These are phyloP conservation scores for Tetrapisispora nanseiensis DNA, from an alignment of 805 yeast species.

Conservation along the genomic window DNA sequence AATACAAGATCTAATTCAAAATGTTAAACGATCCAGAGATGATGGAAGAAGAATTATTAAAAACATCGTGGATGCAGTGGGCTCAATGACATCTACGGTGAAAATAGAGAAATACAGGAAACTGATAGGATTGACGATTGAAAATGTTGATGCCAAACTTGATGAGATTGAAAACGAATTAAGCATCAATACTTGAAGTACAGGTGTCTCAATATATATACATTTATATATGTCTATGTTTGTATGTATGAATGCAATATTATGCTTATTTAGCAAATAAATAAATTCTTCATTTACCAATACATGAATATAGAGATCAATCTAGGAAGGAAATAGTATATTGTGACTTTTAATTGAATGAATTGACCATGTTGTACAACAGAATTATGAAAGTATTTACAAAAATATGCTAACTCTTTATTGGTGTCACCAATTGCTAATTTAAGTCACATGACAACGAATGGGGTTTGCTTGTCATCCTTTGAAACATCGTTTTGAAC, in stretches of 20 bases:
- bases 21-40: background rate
- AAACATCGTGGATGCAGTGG: slow-evolving; percentile 42
- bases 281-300: too few relatives aligned
- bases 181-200: slow-evolving; percentile 10
- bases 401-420: background rate
- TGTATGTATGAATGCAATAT: too few relatives aligned
- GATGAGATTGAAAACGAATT: slow-evolving; percentile 59
- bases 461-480: too few relatives aligned
- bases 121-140: slow-evolving; percentile 67
- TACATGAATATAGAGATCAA: too few relatives aligned
- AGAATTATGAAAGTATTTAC: too few relatives aligned
- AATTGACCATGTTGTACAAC: too few relatives aligned
- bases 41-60: slow-evolving; percentile 21
- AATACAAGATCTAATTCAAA: background rate
- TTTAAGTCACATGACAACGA: background rate
- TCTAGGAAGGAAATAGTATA: too few relatives aligned
- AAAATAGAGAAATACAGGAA: slow-evolving; percentile 74
- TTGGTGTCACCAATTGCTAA: background rate
- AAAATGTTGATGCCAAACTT: slow-evolving; percentile 69
- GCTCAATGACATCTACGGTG: slow-evolving; percentile 35
- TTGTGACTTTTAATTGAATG: too few relatives aligned
- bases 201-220: too few relatives aligned
- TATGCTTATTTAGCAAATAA: too few relatives aligned
- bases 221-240: too few relatives aligned
- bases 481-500: background rate